Percentiles rank a stretch among this genome's conserved stretches.
phyloP scores from a whole-genome alignment of 805 yeast species.

The Pachysolen tannophilus region DNA sequence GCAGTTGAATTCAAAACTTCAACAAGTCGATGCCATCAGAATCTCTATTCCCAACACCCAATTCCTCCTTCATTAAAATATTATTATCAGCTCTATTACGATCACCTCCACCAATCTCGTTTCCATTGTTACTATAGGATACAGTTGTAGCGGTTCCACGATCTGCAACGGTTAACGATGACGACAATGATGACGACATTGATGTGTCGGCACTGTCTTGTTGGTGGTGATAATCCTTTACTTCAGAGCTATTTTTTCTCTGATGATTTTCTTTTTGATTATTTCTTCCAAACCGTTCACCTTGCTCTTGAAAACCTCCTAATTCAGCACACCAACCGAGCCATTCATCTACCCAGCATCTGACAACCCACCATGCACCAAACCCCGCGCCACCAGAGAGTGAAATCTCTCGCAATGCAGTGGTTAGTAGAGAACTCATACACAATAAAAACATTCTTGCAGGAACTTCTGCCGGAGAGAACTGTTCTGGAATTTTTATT shows the following conservation, averaged over 20 bases:
- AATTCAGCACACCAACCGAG: slow-evolving; percentile 58
- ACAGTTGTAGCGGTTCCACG: no score
- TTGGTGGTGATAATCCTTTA: background rate
- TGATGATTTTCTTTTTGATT: no score
- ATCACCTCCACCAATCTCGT: background rate
- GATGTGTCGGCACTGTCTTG: background rate
- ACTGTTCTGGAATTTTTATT: slow-evolving; percentile 30
- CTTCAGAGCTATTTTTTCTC: no score
- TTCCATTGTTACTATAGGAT: no score
- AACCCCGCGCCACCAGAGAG: slow-evolving; percentile 51
- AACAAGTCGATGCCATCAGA: background rate
- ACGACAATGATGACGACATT: background rate
- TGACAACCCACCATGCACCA: slow-evolving; percentile 68
- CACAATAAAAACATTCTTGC: slow-evolving; percentile 50
- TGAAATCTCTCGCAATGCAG: slow-evolving; percentile 55
- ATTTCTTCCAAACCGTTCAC: no score
- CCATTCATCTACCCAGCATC: slow-evolving; percentile 75
- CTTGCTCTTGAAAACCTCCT: slow-evolving; percentile 33
- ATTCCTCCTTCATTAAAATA: background rate
- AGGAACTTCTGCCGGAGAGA: slow-evolving; percentile 38
- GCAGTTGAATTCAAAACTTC: no score
- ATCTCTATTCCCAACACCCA: background rate
- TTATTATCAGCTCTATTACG: background rate
- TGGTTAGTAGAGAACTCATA: slow-evolving; percentile 44
- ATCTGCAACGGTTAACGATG: no score